Evolutionary conservation across 495 filamentous ascomycete species (phyloP).

Genomic region (Haplographium delicatum): DNA sequence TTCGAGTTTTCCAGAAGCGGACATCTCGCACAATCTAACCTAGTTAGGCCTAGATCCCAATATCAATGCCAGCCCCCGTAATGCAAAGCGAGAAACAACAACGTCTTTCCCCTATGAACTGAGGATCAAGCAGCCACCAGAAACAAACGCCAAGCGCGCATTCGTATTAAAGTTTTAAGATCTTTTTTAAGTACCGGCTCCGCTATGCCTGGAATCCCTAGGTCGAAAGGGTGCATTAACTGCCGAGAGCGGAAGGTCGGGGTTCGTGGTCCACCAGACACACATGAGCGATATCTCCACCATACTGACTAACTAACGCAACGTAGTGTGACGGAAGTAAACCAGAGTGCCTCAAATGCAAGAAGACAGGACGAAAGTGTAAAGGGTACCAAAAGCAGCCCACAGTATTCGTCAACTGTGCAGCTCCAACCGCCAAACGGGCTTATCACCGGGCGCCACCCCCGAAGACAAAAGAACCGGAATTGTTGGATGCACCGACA

Average conservation of each 20-base stretch:
- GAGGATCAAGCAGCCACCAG: no score
- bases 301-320: neutral
- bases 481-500: neutral
- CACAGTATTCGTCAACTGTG: neutral
- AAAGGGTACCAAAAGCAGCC: slow-evolving; percentile 6
- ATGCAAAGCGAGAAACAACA: no score
- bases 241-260: slow-evolving; percentile 1
- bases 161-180: no score
- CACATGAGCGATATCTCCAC: neutral
- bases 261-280: neutral
- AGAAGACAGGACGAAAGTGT: neutral
- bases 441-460: neutral
- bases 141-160: no score
- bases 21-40: no score
- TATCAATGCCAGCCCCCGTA: no score
- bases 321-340: neutral
- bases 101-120: no score
- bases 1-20: no score
- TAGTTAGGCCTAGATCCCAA: no score
- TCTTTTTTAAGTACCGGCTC: no score
- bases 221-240: neutral
- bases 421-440: neutral
- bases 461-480: neutral
- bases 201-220: slow-evolving; percentile 2
- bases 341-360: neutral